These are phyloP conservation scores for Diaporthe caulivora DNA, from an alignment of 2,329 filamentous ascomycete species.

Conservation along the genomic window DNA sequence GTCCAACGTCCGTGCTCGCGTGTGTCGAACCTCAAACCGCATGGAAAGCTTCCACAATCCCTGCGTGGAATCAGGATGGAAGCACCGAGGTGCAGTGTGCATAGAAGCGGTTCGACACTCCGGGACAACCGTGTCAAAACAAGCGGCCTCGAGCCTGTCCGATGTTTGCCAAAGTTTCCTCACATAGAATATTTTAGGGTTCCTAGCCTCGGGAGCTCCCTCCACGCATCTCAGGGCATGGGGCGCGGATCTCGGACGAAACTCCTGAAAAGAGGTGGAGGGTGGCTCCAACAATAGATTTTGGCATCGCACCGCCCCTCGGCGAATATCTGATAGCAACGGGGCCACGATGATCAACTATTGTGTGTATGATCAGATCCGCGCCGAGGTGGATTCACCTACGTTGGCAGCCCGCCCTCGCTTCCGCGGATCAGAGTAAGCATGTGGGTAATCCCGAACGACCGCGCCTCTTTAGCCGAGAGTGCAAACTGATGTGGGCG, in stretches of 20 bases:
- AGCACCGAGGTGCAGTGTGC: slow-evolving; percentile 31
- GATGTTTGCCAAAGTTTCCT: slow-evolving; percentile 16
- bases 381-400: not conserved
- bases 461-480: slow-evolving; percentile 23
- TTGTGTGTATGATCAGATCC: slow-evolving; percentile 27
- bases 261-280: slow-evolving; percentile 20
- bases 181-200: slow-evolving; percentile 15
- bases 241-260: slow-evolving; percentile 15
- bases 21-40: slow-evolving; percentile 30
- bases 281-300: slow-evolving; percentile 30
- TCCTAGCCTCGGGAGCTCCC: slow-evolving; percentile 29
- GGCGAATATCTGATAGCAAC: slow-evolving; percentile 10
- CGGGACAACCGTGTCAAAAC: not conserved
- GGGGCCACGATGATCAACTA: slow-evolving; percentile 2
- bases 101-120: slow-evolving; percentile 1
- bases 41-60: slow-evolving; percentile 42
- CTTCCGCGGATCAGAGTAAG: slow-evolving; percentile 18
- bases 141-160: slow-evolving; percentile 19
- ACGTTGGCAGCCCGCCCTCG: slow-evolving; percentile 10
- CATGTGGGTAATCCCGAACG: slow-evolving; percentile 10
- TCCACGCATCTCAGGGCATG: slow-evolving; percentile 28
- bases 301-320: slow-evolving; percentile 32
- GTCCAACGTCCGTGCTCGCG: slow-evolving; percentile 24
- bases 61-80: slow-evolving; percentile 44
- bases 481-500: not conserved